These are phyloP conservation scores for Moniliella sp. DNA, from an alignment of 1,284 basidiomycete species.

Conservation along the genomic window DNA sequence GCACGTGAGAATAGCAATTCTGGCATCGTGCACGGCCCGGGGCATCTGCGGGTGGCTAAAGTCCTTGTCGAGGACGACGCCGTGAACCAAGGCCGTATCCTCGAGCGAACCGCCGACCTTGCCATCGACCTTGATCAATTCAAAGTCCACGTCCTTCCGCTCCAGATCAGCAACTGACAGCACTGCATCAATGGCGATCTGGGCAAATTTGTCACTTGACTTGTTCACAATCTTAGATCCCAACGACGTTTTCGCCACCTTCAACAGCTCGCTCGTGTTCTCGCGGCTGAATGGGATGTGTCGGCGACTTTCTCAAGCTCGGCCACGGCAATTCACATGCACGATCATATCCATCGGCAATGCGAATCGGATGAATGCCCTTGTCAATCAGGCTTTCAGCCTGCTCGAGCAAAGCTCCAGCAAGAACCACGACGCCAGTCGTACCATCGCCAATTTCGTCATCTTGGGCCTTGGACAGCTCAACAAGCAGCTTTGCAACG, in stretches of 20 bases:
- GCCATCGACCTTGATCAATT: constrained; percentile 95
- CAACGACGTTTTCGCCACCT: constrained; percentile 82
- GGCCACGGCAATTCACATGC: constrained; percentile 70
- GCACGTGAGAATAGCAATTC: constrained; percentile 87
- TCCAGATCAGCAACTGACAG: constrained; percentile 82
- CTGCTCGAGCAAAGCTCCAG: constrained; percentile 78
- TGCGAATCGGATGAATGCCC: constrained; percentile 91
- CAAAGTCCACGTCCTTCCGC: constrained; percentile 84
- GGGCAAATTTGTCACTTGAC: constrained; percentile 77
- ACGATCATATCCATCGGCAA: constrained; percentile 89
- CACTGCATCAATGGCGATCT: constrained; percentile 92
- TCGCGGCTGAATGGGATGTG: constrained; percentile 60
- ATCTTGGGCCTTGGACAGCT: constrained; percentile 89
- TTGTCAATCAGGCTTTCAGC: constrained; percentile 66
- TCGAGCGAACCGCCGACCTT: constrained; percentile 91
- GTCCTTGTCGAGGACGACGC: constrained; percentile 95
- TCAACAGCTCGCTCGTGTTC: constrained; percentile 50
- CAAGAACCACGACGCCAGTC: constrained; percentile 92
- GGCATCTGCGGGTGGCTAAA: constrained; percentile 99
- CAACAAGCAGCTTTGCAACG: constrained; percentile 88
- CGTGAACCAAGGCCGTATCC: constrained; percentile 75
- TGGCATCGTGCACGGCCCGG: constrained; percentile 60
- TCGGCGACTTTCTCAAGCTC: constrained; percentile 86
- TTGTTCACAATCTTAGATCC: constrained; percentile 82
- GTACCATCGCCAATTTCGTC: constrained; percentile 98